A percentile compares a stretch with the other conserved stretches of the same genome.
These are phyloP conservation scores for Pseudogymnoascus sp. DNA, from an alignment of 2,329 filamentous ascomycete species.

Conservation along the genomic window DNA sequence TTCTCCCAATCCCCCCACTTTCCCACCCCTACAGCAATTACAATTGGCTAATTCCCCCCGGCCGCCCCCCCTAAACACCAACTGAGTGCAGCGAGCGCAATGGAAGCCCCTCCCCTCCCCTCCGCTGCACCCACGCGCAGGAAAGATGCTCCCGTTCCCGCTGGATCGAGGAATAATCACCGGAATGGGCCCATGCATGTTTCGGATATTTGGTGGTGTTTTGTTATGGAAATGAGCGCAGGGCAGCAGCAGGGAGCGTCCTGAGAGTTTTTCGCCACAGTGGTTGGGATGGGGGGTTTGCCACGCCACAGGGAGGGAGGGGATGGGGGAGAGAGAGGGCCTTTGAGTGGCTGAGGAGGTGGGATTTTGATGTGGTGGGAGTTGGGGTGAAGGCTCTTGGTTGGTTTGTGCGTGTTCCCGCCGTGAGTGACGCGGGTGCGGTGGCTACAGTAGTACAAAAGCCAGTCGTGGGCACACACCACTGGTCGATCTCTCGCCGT, in stretches of 20 bases:
- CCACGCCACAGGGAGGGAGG: not conserved
- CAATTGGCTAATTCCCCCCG: not conserved
- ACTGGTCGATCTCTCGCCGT: not conserved
- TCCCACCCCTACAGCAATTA: not conserved
- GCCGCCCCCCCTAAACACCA: not conserved
- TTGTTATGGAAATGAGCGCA: not conserved
- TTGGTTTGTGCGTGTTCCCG: not conserved
- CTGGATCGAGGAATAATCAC: constrained; percentile 2
- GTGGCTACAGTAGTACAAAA: not conserved
- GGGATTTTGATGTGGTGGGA: not conserved
- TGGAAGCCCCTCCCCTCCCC: not conserved
- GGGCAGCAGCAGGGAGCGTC: too few species aligned
- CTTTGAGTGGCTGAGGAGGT: not conserved
- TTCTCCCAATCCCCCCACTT: not conserved
- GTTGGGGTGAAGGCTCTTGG: not conserved
- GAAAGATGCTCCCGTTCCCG: not conserved
- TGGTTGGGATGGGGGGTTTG: not conserved
- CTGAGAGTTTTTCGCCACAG: not conserved
- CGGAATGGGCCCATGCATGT: constrained; percentile 3
- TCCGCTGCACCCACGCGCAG: not conserved
- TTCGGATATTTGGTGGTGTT: not conserved
- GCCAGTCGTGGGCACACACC: not conserved
- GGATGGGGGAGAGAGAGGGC: not conserved
- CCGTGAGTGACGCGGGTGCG: not conserved
- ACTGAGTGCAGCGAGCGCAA: not conserved